Percentiles rank a stretch among this genome's conserved stretches.
Conservation (phyloP, 768 basidiomycete species). For the Rhodotorula sphaerocarpa region DNA sequence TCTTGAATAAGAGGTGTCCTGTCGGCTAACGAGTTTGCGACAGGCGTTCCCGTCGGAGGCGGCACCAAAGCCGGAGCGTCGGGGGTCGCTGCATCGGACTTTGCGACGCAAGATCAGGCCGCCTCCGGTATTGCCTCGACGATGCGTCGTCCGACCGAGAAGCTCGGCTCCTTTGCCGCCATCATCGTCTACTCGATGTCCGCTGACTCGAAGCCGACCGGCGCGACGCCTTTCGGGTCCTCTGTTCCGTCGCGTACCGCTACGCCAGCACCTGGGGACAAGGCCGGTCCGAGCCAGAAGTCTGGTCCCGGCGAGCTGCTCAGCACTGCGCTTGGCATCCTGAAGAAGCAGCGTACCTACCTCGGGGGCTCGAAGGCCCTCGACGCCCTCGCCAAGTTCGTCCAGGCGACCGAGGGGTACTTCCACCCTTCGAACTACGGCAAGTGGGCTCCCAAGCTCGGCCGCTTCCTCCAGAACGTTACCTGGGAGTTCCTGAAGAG, state of each 20-base stretch:
- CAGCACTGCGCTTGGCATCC: constrained; percentile 14
- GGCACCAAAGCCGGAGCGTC: constrained; percentile 36
- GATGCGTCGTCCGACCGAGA: constrained; percentile 45
- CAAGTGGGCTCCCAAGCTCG: constrained; percentile 53
- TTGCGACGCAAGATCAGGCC: constrained; percentile 53
- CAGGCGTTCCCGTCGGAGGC: constrained; percentile 44
- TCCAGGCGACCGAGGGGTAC: constrained; percentile 79
- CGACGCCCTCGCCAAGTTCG: constrained; percentile 72
- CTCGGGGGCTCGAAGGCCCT: constrained; percentile 76
- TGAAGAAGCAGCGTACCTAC: constrained; percentile 36
- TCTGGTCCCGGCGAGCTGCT: constrained; percentile 9
- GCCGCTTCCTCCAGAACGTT: constrained; percentile 65
- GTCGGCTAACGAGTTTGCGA: too few species aligned
- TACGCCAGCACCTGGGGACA: constrained; percentile 41
- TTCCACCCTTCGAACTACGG: constrained; percentile 87
- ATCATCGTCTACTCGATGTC: constrained; percentile 86
- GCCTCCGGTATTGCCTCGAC: constrained; percentile 66
- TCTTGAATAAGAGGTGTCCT: too few species aligned
- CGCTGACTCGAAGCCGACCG: constrained; percentile 67
- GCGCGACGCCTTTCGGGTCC: constrained; percentile 56
- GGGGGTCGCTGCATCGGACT: constrained; percentile 34
- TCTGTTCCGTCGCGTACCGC: constrained; percentile 45
- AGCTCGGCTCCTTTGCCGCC: constrained; percentile 61
- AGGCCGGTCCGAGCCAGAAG: background rate
- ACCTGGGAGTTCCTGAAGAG: constrained; percentile 73